Conservation (phyloP, 805 yeast genomes). For the Candida broadrunensis region DNA sequence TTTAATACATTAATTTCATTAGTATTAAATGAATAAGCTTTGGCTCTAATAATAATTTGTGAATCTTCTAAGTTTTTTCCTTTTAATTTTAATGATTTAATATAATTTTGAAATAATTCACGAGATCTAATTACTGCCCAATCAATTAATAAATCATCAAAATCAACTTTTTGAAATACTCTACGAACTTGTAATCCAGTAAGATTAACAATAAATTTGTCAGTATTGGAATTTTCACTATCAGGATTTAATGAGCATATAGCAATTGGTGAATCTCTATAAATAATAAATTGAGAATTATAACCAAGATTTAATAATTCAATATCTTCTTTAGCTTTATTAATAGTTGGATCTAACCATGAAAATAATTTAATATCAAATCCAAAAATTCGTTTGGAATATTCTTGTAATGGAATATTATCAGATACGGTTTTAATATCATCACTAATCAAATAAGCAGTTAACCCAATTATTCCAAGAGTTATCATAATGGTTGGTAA, state of each 20-base stretch:
- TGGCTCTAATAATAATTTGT: constrained; percentile 40
- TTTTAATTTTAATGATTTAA: constrained; percentile 24
- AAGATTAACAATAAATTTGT: constrained; percentile 48
- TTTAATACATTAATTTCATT: constrained; percentile 33
- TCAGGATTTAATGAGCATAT: constrained; percentile 47
- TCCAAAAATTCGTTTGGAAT: constrained; percentile 43
- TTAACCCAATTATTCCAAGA: constrained; percentile 37
- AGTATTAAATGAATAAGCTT: constrained; percentile 52
- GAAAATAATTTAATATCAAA: constrained; percentile 49
- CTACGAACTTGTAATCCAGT: constrained; percentile 62
- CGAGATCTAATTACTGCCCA: constrained; percentile 55
- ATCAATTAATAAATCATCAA: constrained; percentile 59
- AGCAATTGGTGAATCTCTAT: constrained; percentile 74
- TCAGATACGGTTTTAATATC: constrained; percentile 40
- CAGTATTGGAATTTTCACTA: constrained; percentile 34
- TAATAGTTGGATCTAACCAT: constrained; percentile 17
- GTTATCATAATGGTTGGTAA: constrained; percentile 38
- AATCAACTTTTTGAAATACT: constrained; percentile 63
- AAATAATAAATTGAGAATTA: constrained; percentile 55
- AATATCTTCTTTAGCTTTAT: constrained; percentile 15
- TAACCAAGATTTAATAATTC: constrained; percentile 34
- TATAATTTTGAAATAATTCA: constrained; percentile 30
- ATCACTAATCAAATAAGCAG: constrained; percentile 42
- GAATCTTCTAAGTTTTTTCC: constrained; percentile 20
- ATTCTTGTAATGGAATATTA: constrained; percentile 18